These are phyloP conservation scores for Berberis vulgaris DNA, from an alignment of 164 flowering plant species.

Conservation along the genomic window DNA sequence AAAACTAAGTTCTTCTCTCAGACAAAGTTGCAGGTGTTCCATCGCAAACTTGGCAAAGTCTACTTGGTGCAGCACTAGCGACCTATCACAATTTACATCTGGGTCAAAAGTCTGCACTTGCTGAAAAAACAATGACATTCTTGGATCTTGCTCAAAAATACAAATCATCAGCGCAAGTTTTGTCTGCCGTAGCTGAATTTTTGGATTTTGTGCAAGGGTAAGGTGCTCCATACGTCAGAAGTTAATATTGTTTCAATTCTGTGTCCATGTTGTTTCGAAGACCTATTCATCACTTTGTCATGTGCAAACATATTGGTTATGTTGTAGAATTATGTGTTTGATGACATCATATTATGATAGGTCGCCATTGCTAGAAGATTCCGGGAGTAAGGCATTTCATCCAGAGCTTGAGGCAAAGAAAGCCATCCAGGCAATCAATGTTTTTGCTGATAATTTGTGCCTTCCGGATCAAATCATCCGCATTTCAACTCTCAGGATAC, in stretches of 20 bases:
- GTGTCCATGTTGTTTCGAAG: too few relatives aligned
- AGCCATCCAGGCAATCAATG: conserved; percentile 30
- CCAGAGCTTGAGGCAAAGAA: conserved; percentile 40
- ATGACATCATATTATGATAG: conserved; percentile 21
- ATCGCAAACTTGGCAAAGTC: conserved; percentile 50
- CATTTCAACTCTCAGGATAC: conserved; percentile 59
- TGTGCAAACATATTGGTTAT: neutral
- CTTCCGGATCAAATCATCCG: conserved; percentile 59
- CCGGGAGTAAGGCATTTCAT: conserved; percentile 16
- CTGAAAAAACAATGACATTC: conserved; percentile 30
- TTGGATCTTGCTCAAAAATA: conserved; percentile 47
- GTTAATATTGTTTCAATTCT: too few relatives aligned
- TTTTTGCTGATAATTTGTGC: conserved; percentile 58
- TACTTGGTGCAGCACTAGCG: conserved; percentile 63
- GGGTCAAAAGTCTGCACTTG: conserved; percentile 11
- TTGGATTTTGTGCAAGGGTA: conserved; percentile 59
- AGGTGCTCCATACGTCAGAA: too few relatives aligned
- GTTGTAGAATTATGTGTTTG: too few relatives aligned
- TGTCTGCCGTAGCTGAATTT: conserved; percentile 66
- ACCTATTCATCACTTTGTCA: too few relatives aligned
- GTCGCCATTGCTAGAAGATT: conserved; percentile 19
- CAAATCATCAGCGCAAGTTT: conserved; percentile 56
- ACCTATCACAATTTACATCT: conserved; percentile 31
- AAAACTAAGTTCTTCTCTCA: conserved; percentile 14
- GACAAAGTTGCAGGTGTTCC: conserved; percentile 47